These are phyloP conservation scores for Hymenoscyphus fraxineus DNA, from an alignment of 2,329 filamentous ascomycete species.

Conservation along the genomic window DNA sequence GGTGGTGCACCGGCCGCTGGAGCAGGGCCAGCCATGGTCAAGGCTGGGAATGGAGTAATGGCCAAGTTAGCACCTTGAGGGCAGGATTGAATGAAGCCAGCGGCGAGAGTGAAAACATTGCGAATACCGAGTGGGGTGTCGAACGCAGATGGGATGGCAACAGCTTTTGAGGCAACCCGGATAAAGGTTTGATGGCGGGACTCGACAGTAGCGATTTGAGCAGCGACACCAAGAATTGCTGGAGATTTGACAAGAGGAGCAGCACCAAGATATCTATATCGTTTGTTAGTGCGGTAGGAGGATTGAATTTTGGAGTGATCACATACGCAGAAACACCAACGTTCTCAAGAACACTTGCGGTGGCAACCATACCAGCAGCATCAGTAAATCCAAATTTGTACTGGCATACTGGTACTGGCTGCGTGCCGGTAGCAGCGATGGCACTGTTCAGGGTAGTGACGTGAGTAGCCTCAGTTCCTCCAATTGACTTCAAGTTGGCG, in stretches of 20 bases:
- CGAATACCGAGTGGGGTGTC: conserved; percentile 65
- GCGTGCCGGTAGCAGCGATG: conserved; percentile 58
- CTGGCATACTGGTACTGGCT: conserved; percentile 64
- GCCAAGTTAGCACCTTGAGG: conserved; percentile 61
- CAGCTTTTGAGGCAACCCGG: conserved; percentile 53
- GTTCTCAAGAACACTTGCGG: conserved; percentile 67
- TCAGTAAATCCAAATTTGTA: conserved; percentile 71
- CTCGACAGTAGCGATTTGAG: conserved; percentile 69
- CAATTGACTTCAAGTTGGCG: conserved; percentile 58
- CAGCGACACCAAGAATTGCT: conserved; percentile 62
- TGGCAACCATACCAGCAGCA: conserved; percentile 63
- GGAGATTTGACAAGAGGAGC: conserved; percentile 59
- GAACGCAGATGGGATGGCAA: conserved; percentile 64
- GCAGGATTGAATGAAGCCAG: conserved; percentile 68
- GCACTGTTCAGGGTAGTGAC: conserved; percentile 56
- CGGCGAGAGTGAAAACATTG: conserved; percentile 69
- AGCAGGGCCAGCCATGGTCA: conserved; percentile 45
- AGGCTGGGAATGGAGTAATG: conserved; percentile 59
- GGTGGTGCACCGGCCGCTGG: conserved; percentile 39
- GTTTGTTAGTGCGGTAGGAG: conserved; percentile 8
- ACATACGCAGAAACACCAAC: conserved; percentile 67
- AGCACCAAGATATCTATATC: conserved; percentile 55
- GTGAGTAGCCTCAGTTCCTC: conserved; percentile 59
- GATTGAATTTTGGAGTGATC: neutral
- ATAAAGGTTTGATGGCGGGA: conserved; percentile 71